Evolutionary conservation across 768 basidiomycete species (phyloP), one percentile per base, ranked within the genome.

Genomic region (Favolaschia claudopus): DNA sequence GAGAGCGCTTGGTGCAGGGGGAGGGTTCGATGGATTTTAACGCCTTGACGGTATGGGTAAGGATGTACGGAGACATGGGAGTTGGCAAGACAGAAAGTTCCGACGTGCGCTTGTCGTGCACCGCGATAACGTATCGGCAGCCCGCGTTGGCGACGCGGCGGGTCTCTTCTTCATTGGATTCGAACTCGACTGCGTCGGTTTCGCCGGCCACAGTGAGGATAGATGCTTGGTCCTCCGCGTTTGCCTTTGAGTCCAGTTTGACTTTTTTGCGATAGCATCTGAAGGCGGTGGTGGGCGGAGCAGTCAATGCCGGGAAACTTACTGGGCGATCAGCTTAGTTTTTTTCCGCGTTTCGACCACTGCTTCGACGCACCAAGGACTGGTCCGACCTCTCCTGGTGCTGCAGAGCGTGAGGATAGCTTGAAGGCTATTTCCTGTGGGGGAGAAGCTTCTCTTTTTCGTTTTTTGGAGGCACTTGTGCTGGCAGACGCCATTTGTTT

Each of bases 181-280:
- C 85, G 75, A 91, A 94, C 69, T 97, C 94, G 43, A 97, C 85
- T 19, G 84, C 79, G 27, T 87, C 81, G n/a, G 92, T 91, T 76
- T 96, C 95, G 5, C 91, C 96, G 0, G 87, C 92, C 22, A 96
- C 78, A 14, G 92, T 65, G 10, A 82, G 66, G 28, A 69, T 67
- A 10, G 68, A 65, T 5, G 60, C 53, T 19, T 67, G n/a, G n/a
- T n/a, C 70, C 22, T 68, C 66, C 7, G 64, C 70, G 32, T 74
- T 70, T 44, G 72, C 66, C 45, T 69, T 60, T 44, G 59, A 61
- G 7, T 53, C 36, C 73, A 71, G 70, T 79, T 80, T 69, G 73
- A 71, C 63, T 82, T 83, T 73, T 77, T 82, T 61, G 74, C 76
- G 59, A 62, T 55, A 63, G 73, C 67, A 64, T 76, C 77, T 47